Evolutionary conservation across 2,329 filamentous ascomycete genomes (phyloP), one percentile per base, ranked within the genome.

Genomic region (Xylaria sp.): DNA sequence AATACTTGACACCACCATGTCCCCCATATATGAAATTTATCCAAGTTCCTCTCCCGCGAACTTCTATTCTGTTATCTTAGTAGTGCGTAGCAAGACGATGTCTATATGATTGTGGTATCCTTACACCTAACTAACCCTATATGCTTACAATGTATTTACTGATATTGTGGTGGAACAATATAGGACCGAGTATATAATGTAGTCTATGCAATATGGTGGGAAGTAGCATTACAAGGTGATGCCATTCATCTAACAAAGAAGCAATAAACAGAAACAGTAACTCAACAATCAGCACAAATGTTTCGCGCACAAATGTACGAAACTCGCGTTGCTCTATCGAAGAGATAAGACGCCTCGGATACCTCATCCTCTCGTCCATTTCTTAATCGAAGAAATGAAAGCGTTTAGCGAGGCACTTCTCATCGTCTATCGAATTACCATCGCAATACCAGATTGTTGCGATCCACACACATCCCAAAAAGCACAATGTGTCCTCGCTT

Each of bases 1-100:
- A 70, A 67, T 70, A 70, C 54, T 46, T 59, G 38, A 68, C 63
- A 63, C 15, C 40, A 56, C 36, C 10, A 56, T 26, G 2, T 26
- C 26, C n/a, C 58, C 10, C 4, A 40, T 33, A 15, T 4, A 20
- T 44, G 6, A 17, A 20, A n/a, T 59, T 4, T 36, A 15, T 38
- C 42, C 5, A 23, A 23, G 17, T 36, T 23, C 13, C 17, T 33
- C n/a, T 44, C 48, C 6, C 13, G 20, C 11, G 11, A 26, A 57
- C 15, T 5, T 38, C 10, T n/a, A 36, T 38, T 42, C 13, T 44
- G 36, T 42, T 4, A 36, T 23, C 17, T 54, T 0, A 36, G 17
- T 36, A 40, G 40, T 61, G 17, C 20, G 20, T 40, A 23, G 4
- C 6, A 5, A 54, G 31, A 20, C 10, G 28, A 9, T 20, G n/a